A percentile compares a stretch with the other conserved stretches of the same genome.
These are phyloP conservation scores for Zelopaecilomyces penicillatus DNA, from an alignment of 2,329 filamentous ascomycete genomes.

Conservation along the genomic window DNA sequence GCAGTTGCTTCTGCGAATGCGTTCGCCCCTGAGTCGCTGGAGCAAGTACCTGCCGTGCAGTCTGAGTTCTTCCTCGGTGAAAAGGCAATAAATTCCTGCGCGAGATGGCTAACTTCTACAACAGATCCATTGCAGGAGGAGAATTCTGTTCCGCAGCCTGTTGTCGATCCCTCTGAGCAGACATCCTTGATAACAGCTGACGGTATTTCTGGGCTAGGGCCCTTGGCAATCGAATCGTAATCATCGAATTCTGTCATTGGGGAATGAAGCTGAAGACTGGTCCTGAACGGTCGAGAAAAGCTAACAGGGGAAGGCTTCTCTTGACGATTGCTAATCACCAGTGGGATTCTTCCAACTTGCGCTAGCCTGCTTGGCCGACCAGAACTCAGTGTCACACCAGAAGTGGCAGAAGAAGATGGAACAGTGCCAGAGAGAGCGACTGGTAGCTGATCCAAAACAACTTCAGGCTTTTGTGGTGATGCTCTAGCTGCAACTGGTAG, in stretches of 20 bases:
- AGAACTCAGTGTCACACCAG: slow-evolving; percentile 4
- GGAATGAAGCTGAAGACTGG: slow-evolving; percentile 34
- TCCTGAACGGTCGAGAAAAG: slow-evolving; percentile 74
- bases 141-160: slow-evolving; percentile 22
- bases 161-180: slow-evolving; percentile 26
- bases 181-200: slow-evolving; percentile 30
- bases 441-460: too few relatives aligned
- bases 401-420: neutral
- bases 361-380: slow-evolving; percentile 52
- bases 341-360: slow-evolving; percentile 79
- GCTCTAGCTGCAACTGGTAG: too few relatives aligned
- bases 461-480: neutral
- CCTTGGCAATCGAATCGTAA: slow-evolving; percentile 37
- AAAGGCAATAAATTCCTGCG: slow-evolving; percentile 64
- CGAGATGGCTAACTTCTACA: slow-evolving; percentile 6
- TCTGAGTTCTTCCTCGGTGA: slow-evolving; percentile 65
- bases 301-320: slow-evolving; percentile 65
- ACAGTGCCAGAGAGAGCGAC: too few relatives aligned
- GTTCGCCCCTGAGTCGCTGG: slow-evolving; percentile 58
- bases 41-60: slow-evolving; percentile 38
- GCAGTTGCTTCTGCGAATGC: slow-evolving; percentile 57
- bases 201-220: slow-evolving; percentile 35
- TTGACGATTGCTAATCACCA: slow-evolving; percentile 62
- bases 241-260: slow-evolving; percentile 21
- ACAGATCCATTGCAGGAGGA: slow-evolving; percentile 23